Conservation (phyloP, 2,329 filamentous ascomycete species). For the Fusarium siculi region DNA sequence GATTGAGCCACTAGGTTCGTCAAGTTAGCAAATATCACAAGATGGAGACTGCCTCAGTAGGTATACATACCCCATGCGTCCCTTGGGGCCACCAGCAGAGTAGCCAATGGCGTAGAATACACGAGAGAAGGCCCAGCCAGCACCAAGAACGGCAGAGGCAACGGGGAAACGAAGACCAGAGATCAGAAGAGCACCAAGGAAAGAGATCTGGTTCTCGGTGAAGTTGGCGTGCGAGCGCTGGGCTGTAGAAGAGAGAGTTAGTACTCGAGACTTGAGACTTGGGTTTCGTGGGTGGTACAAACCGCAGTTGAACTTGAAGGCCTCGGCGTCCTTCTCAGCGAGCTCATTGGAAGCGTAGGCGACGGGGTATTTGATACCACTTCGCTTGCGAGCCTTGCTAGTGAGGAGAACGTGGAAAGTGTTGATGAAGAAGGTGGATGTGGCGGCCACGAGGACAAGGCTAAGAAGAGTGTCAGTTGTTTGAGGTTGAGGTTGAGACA, state of each 20-base stretch:
- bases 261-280: not conserved
- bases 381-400: constrained; percentile 59
- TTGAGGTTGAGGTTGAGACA: not conserved
- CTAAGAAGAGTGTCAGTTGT: constrained; percentile 50
- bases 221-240: constrained; percentile 73
- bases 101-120: constrained; percentile 68
- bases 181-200: constrained; percentile 64
- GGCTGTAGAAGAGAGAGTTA: constrained; percentile 48
- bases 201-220: constrained; percentile 67
- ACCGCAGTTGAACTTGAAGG: constrained; percentile 72
- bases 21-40: constrained; percentile 28
- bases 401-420: constrained; percentile 62
- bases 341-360: constrained; percentile 66
- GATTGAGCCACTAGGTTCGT: constrained; percentile 49
- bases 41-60: not conserved
- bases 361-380: constrained; percentile 66
- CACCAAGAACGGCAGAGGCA: constrained; percentile 60
- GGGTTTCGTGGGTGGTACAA: constrained; percentile 33
- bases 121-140: constrained; percentile 63
- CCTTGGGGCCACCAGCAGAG: constrained; percentile 57
- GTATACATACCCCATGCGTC: constrained; percentile 53
- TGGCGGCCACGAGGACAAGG: constrained; percentile 69
- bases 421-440: constrained; percentile 69
- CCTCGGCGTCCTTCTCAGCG: constrained; percentile 64
- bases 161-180: constrained; percentile 66